Base-by-base conservation (phyloP, 2,329 filamentous ascomycete species). In the Arthrobotrys sphaeroides region DNA sequence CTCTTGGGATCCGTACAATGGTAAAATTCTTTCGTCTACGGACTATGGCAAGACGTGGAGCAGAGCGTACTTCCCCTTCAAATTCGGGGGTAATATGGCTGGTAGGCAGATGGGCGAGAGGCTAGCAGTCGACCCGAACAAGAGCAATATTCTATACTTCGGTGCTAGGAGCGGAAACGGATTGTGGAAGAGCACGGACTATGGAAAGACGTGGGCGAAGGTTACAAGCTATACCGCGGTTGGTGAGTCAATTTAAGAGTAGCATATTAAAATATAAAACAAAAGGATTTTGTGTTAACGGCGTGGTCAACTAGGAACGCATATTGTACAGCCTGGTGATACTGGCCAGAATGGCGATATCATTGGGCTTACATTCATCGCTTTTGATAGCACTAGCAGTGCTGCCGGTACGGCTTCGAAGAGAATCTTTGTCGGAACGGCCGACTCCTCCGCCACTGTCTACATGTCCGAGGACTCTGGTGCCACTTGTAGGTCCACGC, bases 41-140 rank as follows among this genome's bases (percentile, higher is more conserved):
- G 86, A 89, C 77, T 83, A 84, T 77, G 87, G 87, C 0, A 81
- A 80, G 1, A 88, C 87, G 0, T 89, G 86, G 85, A 79, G 81
- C 1, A 82, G 83, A 18, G 84, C 85, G 0, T 81, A 82, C 5
- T 82, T 89, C 0, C 83, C 86, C 1, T 89, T 89, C 82, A 89
- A 89, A 79, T 86, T 88, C 47, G 87, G 87, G 2, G 87, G 87
- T 0, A 89, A 89, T 79, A 88, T 88, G 86, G 87, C 87, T 3
- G 87, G 87, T 1, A 84, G 87, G 20, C 87, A 87, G 3, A 86
- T 85, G 81, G 87, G 87, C 9, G 87, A 80, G 79, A 84, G 87
- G 12, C 84, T 89, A 1, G 87, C 86, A 1, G 84, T 89, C 5
- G 87, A 89, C 78, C 87, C 87, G 0, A 84, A 86, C 59, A 86